Percentiles rank a stretch among this genome's conserved stretches.
Conservation (phyloP, 1,284 basidiomycete species). For the Puccinia novopanici region DNA sequence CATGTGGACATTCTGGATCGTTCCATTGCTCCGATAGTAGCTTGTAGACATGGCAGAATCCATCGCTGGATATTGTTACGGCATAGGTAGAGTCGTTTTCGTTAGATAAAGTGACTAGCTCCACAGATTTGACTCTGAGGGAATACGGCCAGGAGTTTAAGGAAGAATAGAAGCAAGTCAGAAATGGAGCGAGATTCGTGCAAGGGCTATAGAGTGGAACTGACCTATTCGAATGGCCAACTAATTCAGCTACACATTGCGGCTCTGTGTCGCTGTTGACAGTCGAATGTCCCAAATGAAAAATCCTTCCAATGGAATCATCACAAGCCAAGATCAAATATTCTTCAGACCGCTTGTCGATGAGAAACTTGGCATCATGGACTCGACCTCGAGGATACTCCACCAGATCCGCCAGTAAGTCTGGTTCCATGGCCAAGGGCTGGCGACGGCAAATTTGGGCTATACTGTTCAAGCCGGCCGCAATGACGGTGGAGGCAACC, state of each 20-base stretch:
- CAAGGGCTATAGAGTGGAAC: neutral
- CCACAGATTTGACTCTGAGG: slow-evolving; percentile 39
- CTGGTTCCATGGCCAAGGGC: slow-evolving; percentile 91
- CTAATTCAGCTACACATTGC: slow-evolving; percentile 40
- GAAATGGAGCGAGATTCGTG: neutral
- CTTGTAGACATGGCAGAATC: slow-evolving; percentile 48
- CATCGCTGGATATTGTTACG: slow-evolving; percentile 48
- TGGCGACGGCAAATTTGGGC: slow-evolving; percentile 89
- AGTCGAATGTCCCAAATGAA: slow-evolving; percentile 28
- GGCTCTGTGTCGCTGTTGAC: slow-evolving; percentile 38
- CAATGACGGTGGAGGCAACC: slow-evolving; percentile 84
- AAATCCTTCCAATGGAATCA: slow-evolving; percentile 45
- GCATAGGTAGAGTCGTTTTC: slow-evolving; percentile 20
- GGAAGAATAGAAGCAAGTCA: no score
- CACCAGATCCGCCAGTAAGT: slow-evolving; percentile 85
- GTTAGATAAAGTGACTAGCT: slow-evolving; percentile 13
- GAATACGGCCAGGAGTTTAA: neutral
- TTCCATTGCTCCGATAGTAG: slow-evolving; percentile 24
- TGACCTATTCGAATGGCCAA: slow-evolving; percentile 45
- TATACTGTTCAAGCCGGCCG: slow-evolving; percentile 92
- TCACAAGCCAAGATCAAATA: slow-evolving; percentile 48
- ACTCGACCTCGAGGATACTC: slow-evolving; percentile 67
- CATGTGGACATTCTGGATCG: neutral
- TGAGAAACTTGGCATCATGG: slow-evolving; percentile 48
- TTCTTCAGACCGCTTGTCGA: slow-evolving; percentile 18